Percentiles rank a stretch among this genome's conserved stretches.
Evolutionary conservation across 1,139 yeast species (phyloP).

Genomic region (Geotrichum europaeum): DNA sequence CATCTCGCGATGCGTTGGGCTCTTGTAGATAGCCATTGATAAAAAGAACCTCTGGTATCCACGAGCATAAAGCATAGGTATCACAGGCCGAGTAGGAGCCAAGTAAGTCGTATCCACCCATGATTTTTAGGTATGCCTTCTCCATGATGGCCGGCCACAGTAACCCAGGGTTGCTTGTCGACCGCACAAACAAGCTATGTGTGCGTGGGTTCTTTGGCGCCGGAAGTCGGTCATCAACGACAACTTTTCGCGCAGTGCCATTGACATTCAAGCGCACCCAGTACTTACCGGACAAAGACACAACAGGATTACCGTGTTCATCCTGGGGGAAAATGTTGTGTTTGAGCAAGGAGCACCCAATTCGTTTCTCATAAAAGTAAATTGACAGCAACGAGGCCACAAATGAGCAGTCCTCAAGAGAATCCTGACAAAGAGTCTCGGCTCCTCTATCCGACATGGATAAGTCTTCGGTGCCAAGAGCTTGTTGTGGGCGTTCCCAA

Average conservation of each 20-base stretch:
- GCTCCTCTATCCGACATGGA: conserved; percentile 20
- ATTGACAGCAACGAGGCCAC: conserved; percentile 58
- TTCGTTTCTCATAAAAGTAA: conserved; percentile 25
- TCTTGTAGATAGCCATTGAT: conserved; percentile 31
- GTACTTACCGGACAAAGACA: conserved; percentile 35
- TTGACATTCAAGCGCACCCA: conserved; percentile 47
- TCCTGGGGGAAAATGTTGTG: conserved; percentile 25
- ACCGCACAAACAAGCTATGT: conserved; percentile 36
- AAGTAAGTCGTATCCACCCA: conserved; percentile 57
- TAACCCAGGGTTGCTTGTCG: conserved; percentile 39
- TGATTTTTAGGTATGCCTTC: conserved; percentile 62
- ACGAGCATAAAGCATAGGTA: conserved; percentile 59
- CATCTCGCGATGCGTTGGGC: conserved; percentile 27
- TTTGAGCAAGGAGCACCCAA: conserved; percentile 21
- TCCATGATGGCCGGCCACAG: conserved; percentile 73
- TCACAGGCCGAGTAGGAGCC: conserved; percentile 85
- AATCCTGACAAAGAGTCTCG: conserved; percentile 44
- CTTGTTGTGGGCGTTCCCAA: conserved; percentile 28
- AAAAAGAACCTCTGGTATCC: conserved; percentile 62
- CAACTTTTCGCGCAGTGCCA: conserved; percentile 51
- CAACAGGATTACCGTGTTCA: conserved; percentile 20
- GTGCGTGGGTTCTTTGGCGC: conserved; percentile 22
- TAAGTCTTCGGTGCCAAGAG: conserved; percentile 19
- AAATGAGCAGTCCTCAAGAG: conserved; percentile 68
- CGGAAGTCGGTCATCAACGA: conserved; percentile 46